phyloP scores from a whole-genome alignment of 2,329 filamentous ascomycete genomes.

The Beauveria brongniartii region DNA sequence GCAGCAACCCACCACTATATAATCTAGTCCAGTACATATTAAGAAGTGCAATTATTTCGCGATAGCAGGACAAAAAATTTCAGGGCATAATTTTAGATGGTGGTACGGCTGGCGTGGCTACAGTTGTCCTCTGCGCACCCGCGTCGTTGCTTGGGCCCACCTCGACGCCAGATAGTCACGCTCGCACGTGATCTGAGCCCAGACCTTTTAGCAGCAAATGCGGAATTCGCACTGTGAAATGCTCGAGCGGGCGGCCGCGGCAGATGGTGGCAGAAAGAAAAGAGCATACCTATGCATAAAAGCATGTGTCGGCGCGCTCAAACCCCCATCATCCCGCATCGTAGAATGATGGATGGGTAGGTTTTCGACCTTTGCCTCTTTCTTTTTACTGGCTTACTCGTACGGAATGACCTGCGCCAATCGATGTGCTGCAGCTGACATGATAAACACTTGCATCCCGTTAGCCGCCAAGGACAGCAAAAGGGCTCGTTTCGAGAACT shows the following conservation, averaged over 20 bases:
- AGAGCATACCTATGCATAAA: background rate
- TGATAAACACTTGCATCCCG: background rate
- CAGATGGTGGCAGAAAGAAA: background rate
- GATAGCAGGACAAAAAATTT: background rate
- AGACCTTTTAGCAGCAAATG: background rate
- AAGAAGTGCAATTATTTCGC: background rate
- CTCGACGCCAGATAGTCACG: background rate
- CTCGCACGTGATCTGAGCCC: background rate
- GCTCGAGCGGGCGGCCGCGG: background rate
- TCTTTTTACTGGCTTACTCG: background rate
- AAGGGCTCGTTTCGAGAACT: constrained; percentile 1
- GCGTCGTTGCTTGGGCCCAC: background rate
- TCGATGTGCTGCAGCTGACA: background rate
- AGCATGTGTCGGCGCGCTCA: background rate
- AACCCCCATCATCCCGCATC: background rate
- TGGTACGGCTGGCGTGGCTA: background rate
- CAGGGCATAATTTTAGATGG: background rate
- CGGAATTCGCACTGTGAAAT: background rate
- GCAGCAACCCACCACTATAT: background rate
- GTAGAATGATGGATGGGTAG: too few species aligned
- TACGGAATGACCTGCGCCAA: background rate
- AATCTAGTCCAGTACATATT: background rate
- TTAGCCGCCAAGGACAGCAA: constrained; percentile 1
- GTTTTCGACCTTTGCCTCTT: background rate
- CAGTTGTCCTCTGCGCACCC: background rate